Evolutionary conservation across 371 early-diverging fungal genomes (phyloP).

Genomic region (Mortierella sp.): DNA sequence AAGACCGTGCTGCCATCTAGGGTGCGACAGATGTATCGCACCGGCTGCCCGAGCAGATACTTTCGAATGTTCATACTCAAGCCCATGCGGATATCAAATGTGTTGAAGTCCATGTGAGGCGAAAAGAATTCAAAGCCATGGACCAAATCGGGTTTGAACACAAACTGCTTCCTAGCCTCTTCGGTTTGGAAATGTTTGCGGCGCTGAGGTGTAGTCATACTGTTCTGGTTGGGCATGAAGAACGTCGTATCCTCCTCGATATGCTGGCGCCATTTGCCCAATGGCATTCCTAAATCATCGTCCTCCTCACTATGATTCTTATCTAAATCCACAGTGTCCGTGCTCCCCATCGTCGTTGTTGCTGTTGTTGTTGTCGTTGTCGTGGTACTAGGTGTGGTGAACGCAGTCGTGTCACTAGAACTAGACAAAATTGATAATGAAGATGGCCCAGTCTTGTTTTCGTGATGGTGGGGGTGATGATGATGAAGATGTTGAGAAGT

Average conservation of each 20-base stretch:
- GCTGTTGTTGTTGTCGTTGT: not conserved
- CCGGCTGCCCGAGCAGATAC: slow-evolving; percentile 73
- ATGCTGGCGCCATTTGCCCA: slow-evolving; percentile 39
- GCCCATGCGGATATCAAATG: slow-evolving; percentile 76
- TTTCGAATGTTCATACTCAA: slow-evolving; percentile 72
- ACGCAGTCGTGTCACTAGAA: slow-evolving; percentile 11
- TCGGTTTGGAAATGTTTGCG: slow-evolving; percentile 72
- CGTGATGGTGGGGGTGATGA: no score
- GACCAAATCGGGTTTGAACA: slow-evolving; percentile 66
- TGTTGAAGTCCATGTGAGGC: slow-evolving; percentile 81
- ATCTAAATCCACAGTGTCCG: not conserved
- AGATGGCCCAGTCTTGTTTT: not conserved
- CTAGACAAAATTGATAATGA: slow-evolving; percentile 6
- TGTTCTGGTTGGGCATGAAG: slow-evolving; percentile 22
- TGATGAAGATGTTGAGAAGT: not conserved
- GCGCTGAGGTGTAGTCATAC: slow-evolving; percentile 53
- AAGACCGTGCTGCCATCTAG: slow-evolving; percentile 60
- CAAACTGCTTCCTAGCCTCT: slow-evolving; percentile 61
- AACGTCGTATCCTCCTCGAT: slow-evolving; percentile 48
- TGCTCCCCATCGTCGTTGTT: not conserved
- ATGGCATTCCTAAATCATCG: slow-evolving; percentile 13
- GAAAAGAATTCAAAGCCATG: slow-evolving; percentile 80
- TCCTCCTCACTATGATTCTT: not conserved
- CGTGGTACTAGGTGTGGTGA: not conserved
- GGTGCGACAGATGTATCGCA: slow-evolving; percentile 69